phyloP scores from a whole-genome alignment of 2,329 filamentous ascomycete genomes.

The Botryosphaeria agaves region DNA sequence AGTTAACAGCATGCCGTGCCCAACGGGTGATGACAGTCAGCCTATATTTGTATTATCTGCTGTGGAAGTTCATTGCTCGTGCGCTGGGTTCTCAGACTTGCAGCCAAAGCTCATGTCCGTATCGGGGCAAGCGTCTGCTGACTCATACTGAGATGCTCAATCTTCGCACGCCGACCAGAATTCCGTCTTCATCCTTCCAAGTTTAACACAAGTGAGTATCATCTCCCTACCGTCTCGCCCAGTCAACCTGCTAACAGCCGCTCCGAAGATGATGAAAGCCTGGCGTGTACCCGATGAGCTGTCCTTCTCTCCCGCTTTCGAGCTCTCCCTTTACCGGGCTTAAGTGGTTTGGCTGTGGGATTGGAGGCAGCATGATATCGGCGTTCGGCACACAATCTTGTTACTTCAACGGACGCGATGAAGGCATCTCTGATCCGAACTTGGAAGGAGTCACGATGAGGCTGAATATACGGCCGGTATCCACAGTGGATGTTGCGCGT shows the following conservation, averaged over 20 bases:
- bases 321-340: conserved; percentile 83
- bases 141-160: too few relatives aligned
- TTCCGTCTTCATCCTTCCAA: conserved; percentile 82
- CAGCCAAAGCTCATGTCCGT: too few relatives aligned
- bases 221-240: not conserved
- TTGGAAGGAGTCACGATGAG: conserved; percentile 32
- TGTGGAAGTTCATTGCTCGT: too few relatives aligned
- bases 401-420: conserved; percentile 91
- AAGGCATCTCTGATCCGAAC: conserved; percentile 83
- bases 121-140: too few relatives aligned
- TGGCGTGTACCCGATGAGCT: conserved; percentile 90
- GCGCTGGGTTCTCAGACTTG: too few relatives aligned
- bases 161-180: too few relatives aligned
- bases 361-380: conserved; percentile 73
- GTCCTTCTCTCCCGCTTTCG: conserved; percentile 44
- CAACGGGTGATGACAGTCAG: too few relatives aligned
- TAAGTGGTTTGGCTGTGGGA: conserved; percentile 64
- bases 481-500: not conserved
- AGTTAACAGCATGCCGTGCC: too few relatives aligned
- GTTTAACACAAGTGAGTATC: conserved; percentile 85
- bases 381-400: conserved; percentile 99
- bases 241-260: conserved; percentile 12
- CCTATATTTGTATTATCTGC: too few relatives aligned
- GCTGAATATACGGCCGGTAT: not conserved
- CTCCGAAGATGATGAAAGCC: conserved; percentile 93